Base-by-base conservation (phyloP, 2,329 filamentous ascomycete species). In the Fusarium tanahbumbuense region DNA sequence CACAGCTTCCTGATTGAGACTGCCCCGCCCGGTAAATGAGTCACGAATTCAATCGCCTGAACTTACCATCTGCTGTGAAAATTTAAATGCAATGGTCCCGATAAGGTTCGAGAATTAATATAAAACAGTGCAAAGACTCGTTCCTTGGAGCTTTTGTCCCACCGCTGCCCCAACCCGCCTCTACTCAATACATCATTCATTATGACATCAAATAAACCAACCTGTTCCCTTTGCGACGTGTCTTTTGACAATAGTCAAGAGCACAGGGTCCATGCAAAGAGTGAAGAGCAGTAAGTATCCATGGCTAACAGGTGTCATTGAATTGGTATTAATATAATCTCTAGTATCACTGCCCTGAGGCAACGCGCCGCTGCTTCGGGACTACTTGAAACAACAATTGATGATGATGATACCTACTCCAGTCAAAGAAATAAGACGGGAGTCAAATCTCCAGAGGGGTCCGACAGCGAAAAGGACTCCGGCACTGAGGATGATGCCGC, bases 231-330 rank as follows among this genome's bases (percentile, higher is more conserved):
- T 11, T 66, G 63, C 4, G 11, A 37, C 12, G 7, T 67, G 18
- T 37, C 55, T 3, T 67, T 66, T 13, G 56, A 61, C 13, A 67
- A 41, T 3, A 61, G 55, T 11, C 47, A 22, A 1, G 62, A 66
- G 11, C 63, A 66, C 8, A 59, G 63, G 18, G n/a, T 32, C 4
- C 63, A 66, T 18, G 63, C 63, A 6, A 66, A 67, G 37, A 66
- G 55, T 10, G 56, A 61, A 11, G 11, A 44, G 11, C 63, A 66
- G 63, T 66, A 22, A 55, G 63, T 41, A 5, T 9, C 1, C 16
- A 8, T 7, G 11, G 7, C 9, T 5, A 1, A 2, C 5, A 4
- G 18, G 3, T 1, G 16, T 5, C 1, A 2, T 13, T 2, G 8
- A 4, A 3, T 2, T 12, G 3, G 3, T 23, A 1, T 27, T 66